Evolutionary conservation across 495 filamentous ascomycete species (phyloP).

Genomic region (Glarea lozoyensis): DNA sequence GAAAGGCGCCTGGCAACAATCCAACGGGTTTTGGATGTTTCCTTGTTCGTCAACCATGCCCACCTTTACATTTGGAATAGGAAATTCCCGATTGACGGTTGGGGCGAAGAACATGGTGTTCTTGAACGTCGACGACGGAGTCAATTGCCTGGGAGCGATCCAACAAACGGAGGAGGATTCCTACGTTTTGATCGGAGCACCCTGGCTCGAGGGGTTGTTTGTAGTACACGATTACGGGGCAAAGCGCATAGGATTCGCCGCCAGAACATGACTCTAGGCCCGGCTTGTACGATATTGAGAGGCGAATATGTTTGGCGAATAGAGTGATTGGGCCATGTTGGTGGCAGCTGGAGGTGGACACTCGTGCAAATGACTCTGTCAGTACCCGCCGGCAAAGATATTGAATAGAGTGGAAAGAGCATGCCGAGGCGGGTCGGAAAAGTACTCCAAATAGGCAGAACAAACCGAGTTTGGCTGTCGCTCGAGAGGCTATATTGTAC

Average conservation of each 20-base stretch:
- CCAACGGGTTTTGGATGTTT: slow-evolving; percentile 32
- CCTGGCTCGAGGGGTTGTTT: slow-evolving; percentile 68
- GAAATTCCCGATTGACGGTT: slow-evolving; percentile 36
- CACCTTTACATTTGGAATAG: slow-evolving; percentile 51
- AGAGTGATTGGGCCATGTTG: too few species aligned
- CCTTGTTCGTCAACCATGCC: slow-evolving; percentile 54
- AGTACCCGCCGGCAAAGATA: too few species aligned
- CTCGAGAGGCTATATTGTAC: too few species aligned
- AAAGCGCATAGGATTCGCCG: slow-evolving; percentile 54
- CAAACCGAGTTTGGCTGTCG: too few species aligned
- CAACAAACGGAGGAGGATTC: slow-evolving; percentile 52
- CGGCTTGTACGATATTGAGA: too few species aligned
- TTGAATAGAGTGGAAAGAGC: too few species aligned
- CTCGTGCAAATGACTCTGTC: too few species aligned
- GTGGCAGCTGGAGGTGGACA: too few species aligned
- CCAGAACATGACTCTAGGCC: too few species aligned
- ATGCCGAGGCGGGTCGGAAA: too few species aligned
- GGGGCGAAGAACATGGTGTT: slow-evolving; percentile 47
- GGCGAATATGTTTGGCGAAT: too few species aligned
- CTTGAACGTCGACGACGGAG: slow-evolving; percentile 30
- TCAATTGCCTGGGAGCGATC: slow-evolving; percentile 54
- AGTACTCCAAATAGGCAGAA: too few species aligned
- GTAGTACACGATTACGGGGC: slow-evolving; percentile 59
- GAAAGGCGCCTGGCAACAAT: not conserved
- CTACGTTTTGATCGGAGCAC: slow-evolving; percentile 62